These are phyloP conservation scores for Apodospora peruviana DNA, from an alignment of 495 filamentous ascomycete species.

Conservation along the genomic window DNA sequence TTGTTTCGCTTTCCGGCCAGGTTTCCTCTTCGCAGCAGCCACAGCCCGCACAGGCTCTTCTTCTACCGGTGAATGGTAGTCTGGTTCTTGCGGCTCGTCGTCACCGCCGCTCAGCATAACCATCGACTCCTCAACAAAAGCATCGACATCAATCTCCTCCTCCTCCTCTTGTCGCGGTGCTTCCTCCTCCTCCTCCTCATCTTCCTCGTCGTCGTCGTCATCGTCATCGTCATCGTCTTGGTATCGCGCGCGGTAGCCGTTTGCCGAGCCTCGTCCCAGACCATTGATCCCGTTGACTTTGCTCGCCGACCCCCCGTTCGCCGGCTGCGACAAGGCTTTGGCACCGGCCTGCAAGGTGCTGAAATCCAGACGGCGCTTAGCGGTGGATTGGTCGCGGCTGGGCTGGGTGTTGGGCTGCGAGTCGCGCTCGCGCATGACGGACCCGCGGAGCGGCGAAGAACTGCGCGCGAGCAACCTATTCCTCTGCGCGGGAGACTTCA, in stretches of 20 bases:
- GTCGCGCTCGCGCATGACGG: slow-evolving; percentile 20
- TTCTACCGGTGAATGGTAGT: slow-evolving; percentile 12
- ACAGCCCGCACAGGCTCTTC: slow-evolving; percentile 5
- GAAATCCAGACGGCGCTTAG: slow-evolving; percentile 39
- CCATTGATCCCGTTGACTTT: no score
- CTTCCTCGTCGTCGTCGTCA: slow-evolving; percentile 12
- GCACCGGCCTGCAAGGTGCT: slow-evolving; percentile 16
- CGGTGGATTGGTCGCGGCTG: background rate
- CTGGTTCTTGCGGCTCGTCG: slow-evolving; percentile 21
- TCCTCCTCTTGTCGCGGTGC: slow-evolving; percentile 19
- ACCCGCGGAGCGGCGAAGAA: slow-evolving; percentile 35
- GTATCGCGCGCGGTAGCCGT: background rate
- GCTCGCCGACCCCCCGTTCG: background rate
- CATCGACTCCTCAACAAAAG: slow-evolving; percentile 30
- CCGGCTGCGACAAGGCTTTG: slow-evolving; percentile 19
- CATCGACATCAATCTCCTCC: slow-evolving; percentile 14
- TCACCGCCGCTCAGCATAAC: slow-evolving; percentile 27
- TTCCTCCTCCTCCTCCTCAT: slow-evolving; percentile 14
- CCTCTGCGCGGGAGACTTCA: slow-evolving; percentile 52
- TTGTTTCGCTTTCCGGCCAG: slow-evolving; percentile 17
- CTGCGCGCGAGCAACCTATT: slow-evolving; percentile 38
- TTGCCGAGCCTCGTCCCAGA: no score
- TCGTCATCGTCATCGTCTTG: slow-evolving; percentile 12
- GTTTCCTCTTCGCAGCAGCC: slow-evolving; percentile 14
- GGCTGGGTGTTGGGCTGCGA: slow-evolving; percentile 15